Percentiles rank a stretch among this genome's conserved stretches.
phyloP scores from a whole-genome alignment of 129 eudicot genomes.

The Flaveria brownii region DNA sequence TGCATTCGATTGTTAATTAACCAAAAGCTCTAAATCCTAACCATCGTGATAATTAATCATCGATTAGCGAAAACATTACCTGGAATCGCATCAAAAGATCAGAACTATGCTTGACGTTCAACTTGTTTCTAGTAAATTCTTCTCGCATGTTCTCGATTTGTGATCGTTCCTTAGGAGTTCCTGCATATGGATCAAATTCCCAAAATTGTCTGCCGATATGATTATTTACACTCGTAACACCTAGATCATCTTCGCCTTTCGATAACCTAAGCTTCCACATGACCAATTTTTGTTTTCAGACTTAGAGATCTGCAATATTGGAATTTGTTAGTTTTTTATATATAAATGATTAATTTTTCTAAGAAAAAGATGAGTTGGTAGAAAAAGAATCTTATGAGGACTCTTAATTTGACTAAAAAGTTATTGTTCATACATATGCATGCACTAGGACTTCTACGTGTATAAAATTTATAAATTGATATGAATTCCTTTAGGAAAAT shows the following conservation, averaged over 20 bases:
- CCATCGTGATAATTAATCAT: neutral
- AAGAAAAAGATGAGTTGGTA: too few relatives aligned
- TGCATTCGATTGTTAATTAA: slow-evolving; percentile 19
- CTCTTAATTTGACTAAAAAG: too few relatives aligned
- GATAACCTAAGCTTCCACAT: slow-evolving; percentile 68
- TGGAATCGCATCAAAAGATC: slow-evolving; percentile 60
- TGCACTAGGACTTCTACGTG: too few relatives aligned
- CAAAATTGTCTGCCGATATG: slow-evolving; percentile 60
- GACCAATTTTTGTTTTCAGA: neutral
- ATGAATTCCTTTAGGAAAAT: too few relatives aligned
- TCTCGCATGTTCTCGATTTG: slow-evolving; percentile 44
- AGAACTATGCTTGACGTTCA: slow-evolving; percentile 46
- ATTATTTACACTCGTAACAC: slow-evolving; percentile 39
- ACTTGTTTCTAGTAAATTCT: slow-evolving; percentile 42
- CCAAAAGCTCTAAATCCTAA: slow-evolving; percentile 2
- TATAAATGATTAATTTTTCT: too few relatives aligned
- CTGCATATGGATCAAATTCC: slow-evolving; percentile 57
- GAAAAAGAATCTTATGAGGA: too few relatives aligned
- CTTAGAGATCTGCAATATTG: neutral
- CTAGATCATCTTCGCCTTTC: slow-evolving; percentile 41
- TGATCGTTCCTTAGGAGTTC: slow-evolving; percentile 46
- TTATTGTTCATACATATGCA: too few relatives aligned
- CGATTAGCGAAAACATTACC: slow-evolving; percentile 32
- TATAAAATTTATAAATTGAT: too few relatives aligned
- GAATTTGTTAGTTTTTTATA: too few relatives aligned